Evolutionary conservation across 2,329 filamentous ascomycete species (phyloP).

Genomic region (Ophiocordyceps camponoti-floridani): DNA sequence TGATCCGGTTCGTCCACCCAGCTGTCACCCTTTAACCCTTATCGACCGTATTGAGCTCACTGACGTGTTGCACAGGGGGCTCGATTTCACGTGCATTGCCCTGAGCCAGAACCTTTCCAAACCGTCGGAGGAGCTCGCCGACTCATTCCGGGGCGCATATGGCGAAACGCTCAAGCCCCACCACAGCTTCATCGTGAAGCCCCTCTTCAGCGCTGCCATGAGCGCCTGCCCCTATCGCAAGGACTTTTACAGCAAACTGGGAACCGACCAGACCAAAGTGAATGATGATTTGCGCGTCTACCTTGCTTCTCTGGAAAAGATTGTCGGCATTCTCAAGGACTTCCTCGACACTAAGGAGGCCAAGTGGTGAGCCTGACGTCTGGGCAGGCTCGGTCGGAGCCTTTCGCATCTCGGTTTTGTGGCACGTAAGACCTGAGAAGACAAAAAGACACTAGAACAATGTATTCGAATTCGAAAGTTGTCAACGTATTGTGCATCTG

Average conservation of each 20-base stretch:
- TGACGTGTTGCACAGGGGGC: conserved; percentile 40
- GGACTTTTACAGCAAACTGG: conserved; percentile 84
- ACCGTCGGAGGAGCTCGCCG: conserved; percentile 54
- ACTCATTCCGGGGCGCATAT: conserved; percentile 79
- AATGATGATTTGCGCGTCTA: conserved; percentile 47
- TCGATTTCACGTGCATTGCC: conserved; percentile 83
- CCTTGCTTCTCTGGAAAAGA: conserved; percentile 59
- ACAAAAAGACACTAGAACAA: not conserved
- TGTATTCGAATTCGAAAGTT: too few species aligned
- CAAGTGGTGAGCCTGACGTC: conserved; percentile 30
- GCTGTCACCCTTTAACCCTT: not conserved
- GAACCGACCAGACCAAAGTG: conserved; percentile 45
- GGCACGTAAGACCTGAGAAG: not conserved
- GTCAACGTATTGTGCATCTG: too few species aligned
- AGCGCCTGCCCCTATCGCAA: conserved; percentile 80
- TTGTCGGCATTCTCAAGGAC: conserved; percentile 55
- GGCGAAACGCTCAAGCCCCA: conserved; percentile 74
- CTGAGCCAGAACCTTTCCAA: conserved; percentile 61
- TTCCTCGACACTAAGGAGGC: conserved; percentile 38
- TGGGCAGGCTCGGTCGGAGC: not conserved
- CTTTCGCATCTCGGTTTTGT: not conserved
- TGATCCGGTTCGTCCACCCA: conserved; percentile 47
- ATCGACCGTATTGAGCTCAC: not conserved
- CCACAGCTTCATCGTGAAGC: conserved; percentile 80
- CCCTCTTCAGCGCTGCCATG: conserved; percentile 87